Base-by-base conservation (phyloP, 139 green algal species). In the Chlorella sp. region DNA sequence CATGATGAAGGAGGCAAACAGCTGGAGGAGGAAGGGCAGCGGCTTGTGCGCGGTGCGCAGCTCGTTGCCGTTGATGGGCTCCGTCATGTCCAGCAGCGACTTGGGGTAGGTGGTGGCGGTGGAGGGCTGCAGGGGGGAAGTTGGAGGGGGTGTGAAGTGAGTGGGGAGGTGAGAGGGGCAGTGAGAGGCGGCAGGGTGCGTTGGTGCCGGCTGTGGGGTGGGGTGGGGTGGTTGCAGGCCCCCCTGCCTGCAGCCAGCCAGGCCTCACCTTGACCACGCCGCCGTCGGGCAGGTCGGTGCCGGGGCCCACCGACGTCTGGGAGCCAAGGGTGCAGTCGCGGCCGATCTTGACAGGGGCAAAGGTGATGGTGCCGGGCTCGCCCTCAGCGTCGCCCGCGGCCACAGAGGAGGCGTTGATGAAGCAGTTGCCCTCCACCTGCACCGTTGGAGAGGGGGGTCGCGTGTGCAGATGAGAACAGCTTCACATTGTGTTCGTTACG, bases 321-420 rank as follows among this genome's bases (percentile, higher is more conserved):
- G 44, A 32, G 73, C 73, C 73, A 3, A 80, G 47, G 47, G 73
- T 80, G 44, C 44, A 65, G 47, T 41, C n/a, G 28, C 13, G 17
- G 28, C 73, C 73, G 26, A 80, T 80, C 38, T 21, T 17, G 26
- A 65, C 47, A 38, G 18, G 73, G 44, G 20, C 18, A 39, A 65
- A 64, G n/a, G 36, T 47, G 30, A 80, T 80, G 73, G 30, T 64
- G 73, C 73, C 73, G 47, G 28, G 44, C 21, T 67, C 73, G 73
- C 28, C n/a, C 26, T 25, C n/a, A 0, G 26, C 44, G n/a, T 44
- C 18, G 28, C 20, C 25, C 4, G 73, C 73, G 44, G n/a, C 28
- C 15, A 65, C n/a, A 34, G 32, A n/a, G 2, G 39, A 57, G 20
- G 71, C 71, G 32, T 25, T n/a, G 71, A 86, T 68, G 38, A 71